Base-by-base conservation (phyloP, 768 basidiomycete genomes). In the Hygrophoropsis aurantiaca region DNA sequence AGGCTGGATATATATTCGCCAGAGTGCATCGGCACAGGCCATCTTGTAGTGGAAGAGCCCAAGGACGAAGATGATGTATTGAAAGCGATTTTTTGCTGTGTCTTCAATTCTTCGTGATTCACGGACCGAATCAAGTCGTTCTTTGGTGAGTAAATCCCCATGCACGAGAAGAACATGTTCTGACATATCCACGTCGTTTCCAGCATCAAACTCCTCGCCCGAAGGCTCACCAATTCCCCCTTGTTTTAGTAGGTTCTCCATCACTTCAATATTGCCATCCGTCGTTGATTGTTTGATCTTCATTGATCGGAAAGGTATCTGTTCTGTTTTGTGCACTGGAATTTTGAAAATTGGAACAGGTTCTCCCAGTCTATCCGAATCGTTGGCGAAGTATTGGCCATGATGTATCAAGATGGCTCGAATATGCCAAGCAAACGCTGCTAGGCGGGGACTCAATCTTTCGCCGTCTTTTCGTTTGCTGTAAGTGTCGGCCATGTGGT, bases 41-140 rank as follows among this genome's bases (percentile, higher is more conserved):
- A 68, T 68, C 44, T 66, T 65, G 15, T 59, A 30, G 34, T 66
- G 63, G 32, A 68, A 68, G 4, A 65, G 43, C 0, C 62, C 62
- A 33, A 55, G 50, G 2, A 61, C 30, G 20, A 49, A 59, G 7
- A 59, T 39, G 9, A 55, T 53, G 53, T 42, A 58, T 40, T 58
- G 57, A 19, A 56, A 41, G 8, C 56, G 46, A 10, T 39, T 25
- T 42, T 46, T 49, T 13, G 55, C 46, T 11, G 52, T 56, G 5
- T 41, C 38, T 34, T 61, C 56, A 18, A 61, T 53, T 2, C 30
- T 16, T 4, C 52, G 49, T 7, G 40, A 45, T 3, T 13, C 27
- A 16, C 25, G 26, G 16, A 50, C 39, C 16, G 44, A 16, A 23
- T 52, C 47, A 13, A 58, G 33, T 8, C 44, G 45, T 45, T 61